These are phyloP conservation scores for Termitomyces heimii DNA, from an alignment of 768 basidiomycete species.

Conservation along the genomic window DNA sequence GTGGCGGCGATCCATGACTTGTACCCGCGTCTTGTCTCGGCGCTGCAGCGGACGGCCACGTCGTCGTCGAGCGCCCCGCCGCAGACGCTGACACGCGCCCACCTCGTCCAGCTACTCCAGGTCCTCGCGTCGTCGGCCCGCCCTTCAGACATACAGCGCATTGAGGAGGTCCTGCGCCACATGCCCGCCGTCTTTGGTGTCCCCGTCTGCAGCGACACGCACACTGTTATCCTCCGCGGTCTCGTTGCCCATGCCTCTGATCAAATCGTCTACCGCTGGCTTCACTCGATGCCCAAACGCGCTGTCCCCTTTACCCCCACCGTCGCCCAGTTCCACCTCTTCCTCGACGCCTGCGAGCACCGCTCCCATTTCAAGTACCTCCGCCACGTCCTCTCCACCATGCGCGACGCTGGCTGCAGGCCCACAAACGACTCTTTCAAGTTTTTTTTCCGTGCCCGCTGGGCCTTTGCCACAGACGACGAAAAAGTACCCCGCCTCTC, in stretches of 20 bases:
- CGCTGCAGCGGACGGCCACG: constrained; percentile 13
- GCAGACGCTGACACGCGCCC: constrained; percentile 20
- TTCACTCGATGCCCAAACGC: constrained; percentile 45
- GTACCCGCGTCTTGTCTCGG: constrained; percentile 22
- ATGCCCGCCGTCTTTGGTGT: constrained; percentile 42
- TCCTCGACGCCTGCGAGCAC: constrained; percentile 35
- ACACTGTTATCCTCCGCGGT: constrained; percentile 42
- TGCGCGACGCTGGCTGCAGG: constrained; percentile 32
- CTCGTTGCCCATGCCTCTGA: constrained; percentile 39
- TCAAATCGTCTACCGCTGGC: constrained; percentile 42
- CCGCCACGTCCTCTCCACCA: constrained; percentile 29
- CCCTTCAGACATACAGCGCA: constrained; percentile 46
- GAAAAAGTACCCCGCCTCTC: constrained; percentile 22
- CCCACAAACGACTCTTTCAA: constrained; percentile 42
- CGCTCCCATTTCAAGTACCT: constrained; percentile 25
- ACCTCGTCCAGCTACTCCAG: constrained; percentile 35
- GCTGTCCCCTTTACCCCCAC: constrained; percentile 41
- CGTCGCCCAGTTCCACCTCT: constrained; percentile 48
- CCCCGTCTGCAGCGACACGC: constrained; percentile 37
- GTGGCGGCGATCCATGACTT: constrained; percentile 28
- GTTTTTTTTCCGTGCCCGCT: constrained; percentile 41
- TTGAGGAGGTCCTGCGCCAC: constrained; percentile 48
- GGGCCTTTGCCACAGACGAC: constrained; percentile 23
- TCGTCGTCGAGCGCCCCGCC: constrained; percentile 15
- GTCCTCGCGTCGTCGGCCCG: constrained; percentile 46